A percentile compares a stretch with the other conserved stretches of the same genome.
phyloP scores from a whole-genome alignment of 2,329 filamentous ascomycete genomes.

The Trichoderma sp. region DNA sequence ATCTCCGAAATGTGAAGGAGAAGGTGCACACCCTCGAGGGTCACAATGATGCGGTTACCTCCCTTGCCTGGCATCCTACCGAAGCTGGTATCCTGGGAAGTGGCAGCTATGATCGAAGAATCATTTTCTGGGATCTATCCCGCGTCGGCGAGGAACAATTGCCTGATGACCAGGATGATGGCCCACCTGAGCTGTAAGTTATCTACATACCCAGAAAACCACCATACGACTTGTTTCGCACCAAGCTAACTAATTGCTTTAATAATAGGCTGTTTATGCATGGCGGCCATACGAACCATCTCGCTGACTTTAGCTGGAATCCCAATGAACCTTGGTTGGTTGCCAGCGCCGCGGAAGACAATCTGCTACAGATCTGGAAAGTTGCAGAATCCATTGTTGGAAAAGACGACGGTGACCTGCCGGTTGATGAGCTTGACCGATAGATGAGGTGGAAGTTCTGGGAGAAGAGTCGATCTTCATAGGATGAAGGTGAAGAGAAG shows the following conservation, averaged over 20 bases:
- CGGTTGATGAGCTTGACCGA: constrained; percentile 72
- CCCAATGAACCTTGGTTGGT: constrained; percentile 95
- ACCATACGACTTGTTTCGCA: neutral
- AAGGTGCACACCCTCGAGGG: constrained; percentile 89
- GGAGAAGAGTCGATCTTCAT: constrained; percentile 32
- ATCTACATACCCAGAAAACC: neutral
- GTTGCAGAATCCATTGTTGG: constrained; percentile 79
- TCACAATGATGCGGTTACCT: constrained; percentile 86
- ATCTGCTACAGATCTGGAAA: constrained; percentile 93
- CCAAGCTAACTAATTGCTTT: constrained; percentile 23
- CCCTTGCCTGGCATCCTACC: constrained; percentile 89
- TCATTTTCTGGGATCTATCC: constrained; percentile 96
- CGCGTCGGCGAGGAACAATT: constrained; percentile 91
- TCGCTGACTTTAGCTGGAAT: constrained; percentile 98
- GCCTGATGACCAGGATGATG: constrained; percentile 92
- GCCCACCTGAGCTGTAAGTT: constrained; percentile 85
- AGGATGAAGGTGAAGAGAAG: constrained; percentile 30
- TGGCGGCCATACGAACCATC: constrained; percentile 93
- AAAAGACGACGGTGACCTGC: constrained; percentile 71
- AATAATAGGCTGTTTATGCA: constrained; percentile 87
- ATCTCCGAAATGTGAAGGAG: constrained; percentile 83
- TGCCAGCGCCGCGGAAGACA: constrained; percentile 93
- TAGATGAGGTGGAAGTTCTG: constrained; percentile 43
- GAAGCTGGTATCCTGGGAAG: constrained; percentile 87
- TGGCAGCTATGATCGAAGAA: constrained; percentile 85